phyloP scores from a whole-genome alignment of 2,329 filamentous ascomycete genomes.

The Venturiaceae sp. region DNA sequence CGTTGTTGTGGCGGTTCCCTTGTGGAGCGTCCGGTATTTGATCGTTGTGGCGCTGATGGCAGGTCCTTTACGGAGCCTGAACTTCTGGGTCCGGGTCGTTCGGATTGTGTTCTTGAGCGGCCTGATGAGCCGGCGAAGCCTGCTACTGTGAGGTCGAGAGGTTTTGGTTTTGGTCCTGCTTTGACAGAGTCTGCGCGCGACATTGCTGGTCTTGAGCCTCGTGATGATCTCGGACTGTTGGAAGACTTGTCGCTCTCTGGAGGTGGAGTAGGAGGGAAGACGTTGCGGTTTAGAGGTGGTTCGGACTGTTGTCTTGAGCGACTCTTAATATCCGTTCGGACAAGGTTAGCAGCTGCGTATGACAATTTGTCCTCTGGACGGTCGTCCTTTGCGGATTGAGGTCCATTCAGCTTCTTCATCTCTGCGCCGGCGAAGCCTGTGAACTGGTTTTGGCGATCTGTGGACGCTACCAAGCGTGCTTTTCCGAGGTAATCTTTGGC shows the following conservation, averaged over 20 bases:
- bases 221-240: constrained; percentile 14
- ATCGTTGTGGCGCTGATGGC: neutral
- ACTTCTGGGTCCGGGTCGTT: neutral
- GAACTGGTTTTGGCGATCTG: constrained; percentile 70
- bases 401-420: constrained; percentile 55
- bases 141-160: constrained; percentile 37
- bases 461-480: constrained; percentile 82
- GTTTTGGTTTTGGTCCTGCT: constrained; percentile 35
- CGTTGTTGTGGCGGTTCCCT: neutral
- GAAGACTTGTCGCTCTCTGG: constrained; percentile 66
- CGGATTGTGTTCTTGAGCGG: constrained; percentile 2
- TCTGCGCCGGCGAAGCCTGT: constrained; percentile 74
- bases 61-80: neutral
- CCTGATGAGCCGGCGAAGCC: constrained; percentile 27
- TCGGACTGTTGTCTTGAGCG: constrained; percentile 73
- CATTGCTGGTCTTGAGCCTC: neutral
- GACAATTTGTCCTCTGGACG: constrained; percentile 76
- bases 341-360: constrained; percentile 85
- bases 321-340: constrained; percentile 74
- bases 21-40: neutral
- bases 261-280: constrained; percentile 97
- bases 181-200: constrained; percentile 40
- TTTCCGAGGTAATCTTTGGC: constrained; percentile 97
- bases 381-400: constrained; percentile 58
- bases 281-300: constrained; percentile 65